Percentiles rank a stretch among this genome's conserved stretches.
phyloP scores from a whole-genome alignment of 306 rosid genomes.

The Castanospermum australe region DNA sequence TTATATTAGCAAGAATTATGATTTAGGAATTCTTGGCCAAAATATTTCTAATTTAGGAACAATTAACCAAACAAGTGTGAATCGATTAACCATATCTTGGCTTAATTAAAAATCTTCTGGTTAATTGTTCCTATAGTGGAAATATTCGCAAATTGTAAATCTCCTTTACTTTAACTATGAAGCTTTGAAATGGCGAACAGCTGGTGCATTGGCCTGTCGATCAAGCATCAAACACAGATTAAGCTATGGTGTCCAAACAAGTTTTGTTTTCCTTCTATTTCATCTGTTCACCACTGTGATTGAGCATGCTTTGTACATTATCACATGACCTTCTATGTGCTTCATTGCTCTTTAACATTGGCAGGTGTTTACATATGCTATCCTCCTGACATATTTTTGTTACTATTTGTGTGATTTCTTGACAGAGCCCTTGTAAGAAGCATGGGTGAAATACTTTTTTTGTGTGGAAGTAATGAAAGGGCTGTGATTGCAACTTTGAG shows the following conservation, averaged over 20 bases:
- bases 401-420: slow-evolving; percentile 14
- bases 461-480: slow-evolving; percentile 64
- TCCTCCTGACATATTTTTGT: background rate
- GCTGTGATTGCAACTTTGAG: slow-evolving; percentile 68
- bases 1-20: background rate
- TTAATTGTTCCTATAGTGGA: background rate
- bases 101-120: background rate
- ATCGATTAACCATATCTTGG: background rate
- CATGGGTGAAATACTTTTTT: slow-evolving; percentile 75
- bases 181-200: background rate
- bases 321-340: background rate
- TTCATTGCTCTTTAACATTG: background rate
- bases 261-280: background rate
- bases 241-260: background rate
- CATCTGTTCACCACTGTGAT: background rate
- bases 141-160: background rate
- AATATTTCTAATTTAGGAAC: background rate
- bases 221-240: background rate
- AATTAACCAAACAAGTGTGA: background rate
- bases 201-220: background rate
- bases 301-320: background rate
- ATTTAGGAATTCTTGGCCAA: background rate
- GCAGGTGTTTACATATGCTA: background rate
- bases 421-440: slow-evolving; percentile 76
- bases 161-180: background rate